Evolutionary conservation across 1,284 basidiomycete species (phyloP), one percentile per base, ranked within the genome.

Genomic region (Phellinidium pouzarii): DNA sequence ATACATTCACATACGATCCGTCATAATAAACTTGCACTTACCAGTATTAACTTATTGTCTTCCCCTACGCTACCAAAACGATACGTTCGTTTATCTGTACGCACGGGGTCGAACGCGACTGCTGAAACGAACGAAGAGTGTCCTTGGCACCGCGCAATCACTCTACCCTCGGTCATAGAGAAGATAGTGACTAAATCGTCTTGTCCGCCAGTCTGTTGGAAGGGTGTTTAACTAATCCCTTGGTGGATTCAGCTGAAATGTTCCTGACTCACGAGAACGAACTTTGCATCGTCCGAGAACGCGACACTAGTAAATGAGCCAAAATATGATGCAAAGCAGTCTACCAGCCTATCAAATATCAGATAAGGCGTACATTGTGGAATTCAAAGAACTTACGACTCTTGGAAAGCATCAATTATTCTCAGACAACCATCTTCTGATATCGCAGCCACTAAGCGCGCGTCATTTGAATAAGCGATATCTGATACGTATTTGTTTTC

Each of bases 71-170:
- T 92, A 1, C 87, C 91, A 61, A 97, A 95, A 8, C 91, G 79
- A 65, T 94, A 94, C 34, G 88, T 91, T 41, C 91, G 77, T 22
- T 87, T 88, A 60, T 94, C 91, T 60, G 87, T 89, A 20, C 87
- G 79, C 48, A 83, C 75, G 11, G 89, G 84, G 68, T 99, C 96
- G 65, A 97, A 99, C 0, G 89, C 87, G 7, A 98, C 77, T 2
- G 82, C 77, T 0, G 91, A 88, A 3, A 99, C 90, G 64, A 96
- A 98, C 1, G 91, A 94, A 0, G 91, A 88, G 65, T 99, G 95
- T 0, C 95, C 96, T 68, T 97, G 94, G 70, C 94, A 97, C 46
- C 94, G 79, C 2, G 95, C 95, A n/a, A 99, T 82, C 11, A 98
- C 83, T 7, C 92, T 80, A 62, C 90, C 86, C 64, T 96, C 94